A percentile compares a stretch with the other conserved stretches of the same genome.
Evolutionary conservation across 177 flowering plant genomes (phyloP).

Genomic region (Tripterygium wilfordii): DNA sequence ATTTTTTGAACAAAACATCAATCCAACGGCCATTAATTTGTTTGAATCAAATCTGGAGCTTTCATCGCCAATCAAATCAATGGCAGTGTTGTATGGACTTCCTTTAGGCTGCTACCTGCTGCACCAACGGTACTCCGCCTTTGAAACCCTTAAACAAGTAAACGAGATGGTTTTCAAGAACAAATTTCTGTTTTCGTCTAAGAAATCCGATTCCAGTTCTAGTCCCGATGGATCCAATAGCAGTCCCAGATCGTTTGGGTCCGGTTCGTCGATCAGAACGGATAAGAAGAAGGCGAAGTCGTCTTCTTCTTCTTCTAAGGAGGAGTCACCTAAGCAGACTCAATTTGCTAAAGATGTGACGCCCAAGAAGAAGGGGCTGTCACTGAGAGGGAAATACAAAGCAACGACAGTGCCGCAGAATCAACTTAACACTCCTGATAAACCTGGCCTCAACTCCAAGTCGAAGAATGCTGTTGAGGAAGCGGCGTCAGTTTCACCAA

Average conservation of each 20-base stretch:
- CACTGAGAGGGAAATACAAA: slow-evolving; percentile 31
- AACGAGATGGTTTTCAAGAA: slow-evolving; percentile 83
- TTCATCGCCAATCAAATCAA: too few relatives aligned
- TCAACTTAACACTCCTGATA: slow-evolving; percentile 6
- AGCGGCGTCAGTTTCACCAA: slow-evolving; percentile 44
- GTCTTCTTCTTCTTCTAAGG: too few relatives aligned
- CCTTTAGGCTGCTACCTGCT: too few relatives aligned
- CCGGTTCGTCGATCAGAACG: slow-evolving; percentile 65
- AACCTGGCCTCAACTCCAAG: slow-evolving; percentile 8
- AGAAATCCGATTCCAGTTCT: slow-evolving; percentile 67
- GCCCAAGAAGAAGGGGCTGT: slow-evolving; percentile 26
- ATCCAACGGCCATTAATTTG: too few relatives aligned
- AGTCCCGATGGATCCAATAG: slow-evolving; percentile 65
- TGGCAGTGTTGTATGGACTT: too few relatives aligned
- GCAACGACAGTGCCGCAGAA: slow-evolving; percentile 6
- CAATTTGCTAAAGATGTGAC: too few relatives aligned
- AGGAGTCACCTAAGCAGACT: too few relatives aligned
- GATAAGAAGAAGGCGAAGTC: slow-evolving; percentile 74
- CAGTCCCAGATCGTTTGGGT: slow-evolving; percentile 58
- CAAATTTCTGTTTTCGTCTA: slow-evolving; percentile 80
- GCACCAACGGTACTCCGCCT: too few relatives aligned
- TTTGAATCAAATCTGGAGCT: too few relatives aligned
- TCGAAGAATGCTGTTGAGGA: slow-evolving; percentile 4
- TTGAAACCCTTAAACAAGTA: too few relatives aligned
- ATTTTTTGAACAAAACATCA: too few relatives aligned